phyloP scores from a whole-genome alignment of 1,139 yeast species.

The Hanseniaspora uvarum region DNA sequence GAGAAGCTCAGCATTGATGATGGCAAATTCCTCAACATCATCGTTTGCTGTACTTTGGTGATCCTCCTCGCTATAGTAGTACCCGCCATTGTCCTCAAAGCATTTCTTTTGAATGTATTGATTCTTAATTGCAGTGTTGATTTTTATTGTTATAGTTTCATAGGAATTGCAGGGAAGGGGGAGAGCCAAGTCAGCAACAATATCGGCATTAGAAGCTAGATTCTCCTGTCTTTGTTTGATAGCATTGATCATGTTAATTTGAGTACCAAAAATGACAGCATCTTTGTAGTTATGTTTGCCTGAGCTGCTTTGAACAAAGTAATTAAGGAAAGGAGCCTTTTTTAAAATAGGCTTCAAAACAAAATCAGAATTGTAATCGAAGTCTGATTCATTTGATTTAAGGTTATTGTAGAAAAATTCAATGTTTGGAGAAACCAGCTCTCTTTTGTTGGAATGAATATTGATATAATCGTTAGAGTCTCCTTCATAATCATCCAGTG shows the following conservation, averaged over 20 bases:
- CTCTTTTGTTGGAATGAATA: background rate
- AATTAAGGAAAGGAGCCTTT: conserved; percentile 8
- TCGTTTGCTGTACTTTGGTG: background rate
- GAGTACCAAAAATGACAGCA: conserved; percentile 17
- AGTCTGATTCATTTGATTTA: background rate
- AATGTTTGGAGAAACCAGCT: conserved; percentile 11
- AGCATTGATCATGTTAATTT: conserved; percentile 16
- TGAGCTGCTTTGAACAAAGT: conserved; percentile 10
- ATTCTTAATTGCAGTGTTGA: conserved; percentile 15
- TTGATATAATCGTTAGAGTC: background rate
- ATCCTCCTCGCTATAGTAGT: conserved; percentile 6
- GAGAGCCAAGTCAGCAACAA: background rate
- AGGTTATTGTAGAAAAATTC: background rate
- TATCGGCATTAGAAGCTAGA: background rate
- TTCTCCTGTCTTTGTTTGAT: conserved; percentile 6
- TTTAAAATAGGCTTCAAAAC: conserved; percentile 6
- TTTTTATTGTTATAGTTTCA: conserved; percentile 17
- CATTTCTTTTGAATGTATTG: conserved; percentile 15
- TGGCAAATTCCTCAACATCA: conserved; percentile 10
- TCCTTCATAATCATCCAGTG: background rate
- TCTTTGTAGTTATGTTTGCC: conserved; percentile 2
- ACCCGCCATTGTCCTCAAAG: conserved; percentile 18
- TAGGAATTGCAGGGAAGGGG: conserved; percentile 15
- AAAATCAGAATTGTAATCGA: background rate
- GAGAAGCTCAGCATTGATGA: conserved; percentile 14